phyloP scores from a whole-genome alignment of 2,329 filamentous ascomycete species.

The Verticillium albo-atrum region DNA sequence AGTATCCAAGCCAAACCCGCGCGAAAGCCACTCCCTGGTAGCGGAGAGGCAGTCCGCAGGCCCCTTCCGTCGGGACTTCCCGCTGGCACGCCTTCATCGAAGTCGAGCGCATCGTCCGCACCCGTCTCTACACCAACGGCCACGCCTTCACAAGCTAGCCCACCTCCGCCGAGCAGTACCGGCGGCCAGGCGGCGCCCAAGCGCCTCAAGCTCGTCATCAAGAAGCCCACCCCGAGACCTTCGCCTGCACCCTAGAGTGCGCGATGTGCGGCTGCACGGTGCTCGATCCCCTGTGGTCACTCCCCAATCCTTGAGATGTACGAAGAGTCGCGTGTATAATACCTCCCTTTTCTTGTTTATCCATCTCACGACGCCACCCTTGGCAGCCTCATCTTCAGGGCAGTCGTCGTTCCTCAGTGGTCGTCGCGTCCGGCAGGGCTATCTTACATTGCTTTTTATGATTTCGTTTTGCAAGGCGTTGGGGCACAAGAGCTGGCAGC shows the following conservation, averaged over 20 bases:
- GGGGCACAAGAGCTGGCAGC: not conserved
- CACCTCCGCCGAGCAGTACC: not conserved
- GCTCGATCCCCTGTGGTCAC: not conserved
- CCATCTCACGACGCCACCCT: too few species aligned
- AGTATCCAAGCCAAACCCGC: constrained; percentile 28
- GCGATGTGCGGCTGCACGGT: not conserved
- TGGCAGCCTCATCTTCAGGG: too few species aligned
- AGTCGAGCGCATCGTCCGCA: constrained; percentile 2
- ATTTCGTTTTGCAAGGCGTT: not conserved
- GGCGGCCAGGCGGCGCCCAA: constrained; percentile 4
- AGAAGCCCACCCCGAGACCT: constrained; percentile 5
- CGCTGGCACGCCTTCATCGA: constrained; percentile 3
- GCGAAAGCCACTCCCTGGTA: constrained; percentile 29
- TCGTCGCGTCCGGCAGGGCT: too few species aligned
- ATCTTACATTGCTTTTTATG: not conserved
- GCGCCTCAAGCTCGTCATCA: constrained; percentile 13
- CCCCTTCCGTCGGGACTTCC: constrained; percentile 20
- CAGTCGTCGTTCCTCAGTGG: too few species aligned
- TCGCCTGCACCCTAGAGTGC: not conserved
- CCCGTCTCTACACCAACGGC: not conserved
- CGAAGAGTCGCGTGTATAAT: not conserved
- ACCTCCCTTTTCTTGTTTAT: not conserved
- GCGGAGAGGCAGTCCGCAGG: constrained; percentile 20
- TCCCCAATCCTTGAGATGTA: not conserved
- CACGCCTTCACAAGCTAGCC: not conserved